Conservation (phyloP, 768 basidiomycete species). For the Lactifluus pinguis region DNA sequence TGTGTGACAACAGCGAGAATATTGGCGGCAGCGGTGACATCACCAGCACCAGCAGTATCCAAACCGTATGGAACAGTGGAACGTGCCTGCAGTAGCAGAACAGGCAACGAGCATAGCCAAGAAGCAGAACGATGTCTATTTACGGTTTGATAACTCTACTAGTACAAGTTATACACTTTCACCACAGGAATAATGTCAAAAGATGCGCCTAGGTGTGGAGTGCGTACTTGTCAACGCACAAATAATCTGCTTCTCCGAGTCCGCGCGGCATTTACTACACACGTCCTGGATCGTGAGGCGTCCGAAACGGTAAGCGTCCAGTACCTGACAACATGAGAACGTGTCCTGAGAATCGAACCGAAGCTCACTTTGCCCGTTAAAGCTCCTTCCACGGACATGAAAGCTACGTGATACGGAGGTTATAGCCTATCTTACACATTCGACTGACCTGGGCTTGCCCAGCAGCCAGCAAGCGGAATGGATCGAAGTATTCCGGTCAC, state of each 20-base stretch:
- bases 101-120: neutral
- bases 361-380: slow-evolving; percentile 40
- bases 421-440: no score
- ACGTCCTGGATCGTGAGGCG: slow-evolving; percentile 61
- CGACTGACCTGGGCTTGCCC: no score
- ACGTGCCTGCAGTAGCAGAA: slow-evolving; percentile 42
- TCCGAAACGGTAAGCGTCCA: slow-evolving; percentile 50
- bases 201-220: no score
- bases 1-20: no score
- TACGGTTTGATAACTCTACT: slow-evolving; percentile 61
- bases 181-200: no score
- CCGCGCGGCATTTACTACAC: slow-evolving; percentile 58
- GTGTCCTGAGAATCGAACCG: neutral
- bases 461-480: no score
- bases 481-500: no score
- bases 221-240: slow-evolving; percentile 34
- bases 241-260: slow-evolving; percentile 67
- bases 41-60: no score
- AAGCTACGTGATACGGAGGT: no score
- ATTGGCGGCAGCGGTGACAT: no score
- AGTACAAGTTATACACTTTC: slow-evolving; percentile 58
- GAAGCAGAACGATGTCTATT: slow-evolving; percentile 15
- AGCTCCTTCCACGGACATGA: no score
- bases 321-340: slow-evolving; percentile 23
- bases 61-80: slow-evolving; percentile 60